A percentile compares a stretch with the other conserved stretches of the same genome.
These are phyloP conservation scores for Colletotrichum agaves DNA, from an alignment of 2,329 filamentous ascomycete genomes.

Conservation along the genomic window DNA sequence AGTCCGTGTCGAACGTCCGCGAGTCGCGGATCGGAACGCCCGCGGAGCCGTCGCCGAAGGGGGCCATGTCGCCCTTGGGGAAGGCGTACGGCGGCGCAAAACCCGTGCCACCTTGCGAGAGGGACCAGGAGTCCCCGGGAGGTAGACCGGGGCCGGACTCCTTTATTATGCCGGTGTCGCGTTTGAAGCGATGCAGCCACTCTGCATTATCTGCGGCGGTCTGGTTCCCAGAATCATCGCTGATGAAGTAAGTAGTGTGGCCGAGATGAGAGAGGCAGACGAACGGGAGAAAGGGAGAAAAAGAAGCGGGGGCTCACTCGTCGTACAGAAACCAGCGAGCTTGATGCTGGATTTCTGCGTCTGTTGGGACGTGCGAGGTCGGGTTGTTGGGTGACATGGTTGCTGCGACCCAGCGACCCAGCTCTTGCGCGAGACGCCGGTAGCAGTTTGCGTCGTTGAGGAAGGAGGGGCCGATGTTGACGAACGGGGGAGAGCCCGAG, in stretches of 20 bases:
- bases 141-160: constrained; percentile 62
- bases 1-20: constrained; percentile 56
- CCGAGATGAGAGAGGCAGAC: too few species aligned
- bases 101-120: constrained; percentile 62
- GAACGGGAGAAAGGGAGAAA: too few species aligned
- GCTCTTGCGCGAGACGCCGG: constrained; percentile 62
- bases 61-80: constrained; percentile 50
- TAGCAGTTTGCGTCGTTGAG: constrained; percentile 72
- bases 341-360: constrained; percentile 72
- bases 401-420: constrained; percentile 62
- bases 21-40: constrained; percentile 47
- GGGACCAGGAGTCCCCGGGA: constrained; percentile 54
- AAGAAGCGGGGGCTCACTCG: constrained; percentile 57
- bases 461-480: constrained; percentile 53
- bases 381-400: constrained; percentile 70
- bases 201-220: constrained; percentile 72
- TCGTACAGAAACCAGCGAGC: constrained; percentile 72
- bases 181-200: constrained; percentile 72
- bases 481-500: not conserved
- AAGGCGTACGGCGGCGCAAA: constrained; percentile 66
- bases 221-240: constrained; percentile 68
- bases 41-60: constrained; percentile 39
- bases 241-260: too few species aligned
- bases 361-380: constrained; percentile 66
- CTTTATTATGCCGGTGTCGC: constrained; percentile 63